Base-by-base conservation (phyloP, 1,139 yeast species). In the Ogataea hybrid region DNA sequence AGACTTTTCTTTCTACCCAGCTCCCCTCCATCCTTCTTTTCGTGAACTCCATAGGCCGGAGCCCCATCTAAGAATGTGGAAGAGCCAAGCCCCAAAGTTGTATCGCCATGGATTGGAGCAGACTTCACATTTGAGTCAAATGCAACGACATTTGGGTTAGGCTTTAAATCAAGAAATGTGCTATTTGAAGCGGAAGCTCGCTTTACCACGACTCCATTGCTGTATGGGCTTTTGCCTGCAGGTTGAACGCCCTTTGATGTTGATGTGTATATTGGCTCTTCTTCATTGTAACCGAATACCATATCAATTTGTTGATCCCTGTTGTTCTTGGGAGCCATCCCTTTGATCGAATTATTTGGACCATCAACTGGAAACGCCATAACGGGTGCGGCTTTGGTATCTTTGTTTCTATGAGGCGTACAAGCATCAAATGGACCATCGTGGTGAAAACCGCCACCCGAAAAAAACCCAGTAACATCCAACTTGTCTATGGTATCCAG, bases 361-460 rank as follows among this genome's bases (percentile, higher is more conserved):
- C 97, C 97, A 66, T 90, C 95, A 5, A 76, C 84, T 2, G 97
- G 96, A 73, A 89, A 92, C 0, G 98, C 98, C 69, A 81, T 73
- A 20, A 92, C 96, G 3, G 98, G 98, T 0, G 97, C 96, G 32
- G 79, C 80, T 61, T 80, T 83, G 22, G 69, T 69, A 60, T 84
- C 77, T 66, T 85, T 86, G 67, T 92, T 92, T 63, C 97, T 81
- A 64, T 87, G 96, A 6, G 98, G 97, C 5, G 95, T 85, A 65
- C 97, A 90, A 2, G 98, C 98, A 64, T 92, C 98, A 63, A 92
- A 92, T 14, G 98, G 98, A 11, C 98, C 98, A 65, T 92, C 98
- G 63, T 92, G 98, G 64, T 92, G 98, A 73, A 92, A 92, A 1
- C 92, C 87, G 21, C 86, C 85, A 32, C 87, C 83, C n/a, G 97